Conservation (phyloP, 1,284 basidiomycete species). For the Sanguinoderma infundibulare region DNA sequence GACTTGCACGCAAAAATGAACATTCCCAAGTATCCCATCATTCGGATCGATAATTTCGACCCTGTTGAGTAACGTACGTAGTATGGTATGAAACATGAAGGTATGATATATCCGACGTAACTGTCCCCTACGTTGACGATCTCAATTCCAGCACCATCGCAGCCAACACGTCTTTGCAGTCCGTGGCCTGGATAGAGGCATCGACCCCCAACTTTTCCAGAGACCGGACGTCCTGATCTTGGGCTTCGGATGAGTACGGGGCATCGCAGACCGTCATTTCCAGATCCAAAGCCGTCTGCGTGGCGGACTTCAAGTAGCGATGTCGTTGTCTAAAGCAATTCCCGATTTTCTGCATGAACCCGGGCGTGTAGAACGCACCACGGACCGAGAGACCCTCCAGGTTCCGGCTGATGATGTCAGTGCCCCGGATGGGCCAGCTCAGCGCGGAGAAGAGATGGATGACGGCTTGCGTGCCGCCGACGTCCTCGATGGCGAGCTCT, state of each 20-base stretch:
- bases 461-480: not conserved
- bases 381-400: not conserved
- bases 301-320: not conserved
- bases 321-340: not conserved
- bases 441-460: not conserved
- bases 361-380: not conserved
- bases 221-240: not conserved
- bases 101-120: not conserved
- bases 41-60: too few species aligned
- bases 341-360: not conserved
- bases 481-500: not conserved
- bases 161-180: not conserved
- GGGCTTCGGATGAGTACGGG: not conserved
- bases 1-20: too few species aligned
- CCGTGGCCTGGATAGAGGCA: not conserved
- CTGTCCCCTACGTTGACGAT: not conserved
- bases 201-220: not conserved
- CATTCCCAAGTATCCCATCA: too few species aligned
- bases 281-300: not conserved
- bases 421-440: not conserved
- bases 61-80: too few species aligned
- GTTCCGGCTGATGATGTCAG: not conserved
- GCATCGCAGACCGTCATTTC: not conserved
- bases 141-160: not conserved
- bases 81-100: not conserved